Base-by-base conservation (phyloP, 2,329 filamentous ascomycete species). In the Clonostachys byssicola region DNA sequence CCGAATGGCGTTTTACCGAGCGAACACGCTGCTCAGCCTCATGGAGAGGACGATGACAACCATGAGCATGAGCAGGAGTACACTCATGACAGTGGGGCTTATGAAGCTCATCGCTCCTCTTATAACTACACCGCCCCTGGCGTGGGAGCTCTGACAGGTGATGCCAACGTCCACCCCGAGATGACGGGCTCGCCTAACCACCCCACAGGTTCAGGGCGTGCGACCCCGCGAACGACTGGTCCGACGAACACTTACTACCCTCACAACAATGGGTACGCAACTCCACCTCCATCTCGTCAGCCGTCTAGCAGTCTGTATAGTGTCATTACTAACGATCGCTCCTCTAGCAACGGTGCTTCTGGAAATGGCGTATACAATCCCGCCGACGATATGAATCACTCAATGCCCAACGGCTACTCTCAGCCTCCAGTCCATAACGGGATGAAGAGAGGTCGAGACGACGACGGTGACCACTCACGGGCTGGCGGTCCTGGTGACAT, bases 221-320 rank as follows among this genome's bases (percentile, higher is more conserved):
- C 90, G 35, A 96, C 91, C 17, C 91, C 92, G 12, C 83, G 92
- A 56, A 95, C 89, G 1, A 81, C 89, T 5, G 77, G 82, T 10
- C 78, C 86, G 1, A 76, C 83, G 36, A 86, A 88, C 55, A 74
- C 83, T 3, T 89, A 91, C 65, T 96, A 95, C 68, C 66, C 78
- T 6, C 80, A 80, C 51, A 74, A 76, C 62, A 65, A 77, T 44
- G 85, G 85, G 23, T 95, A 95, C 69, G 86, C 75, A 62, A 92
- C 89, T 1, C 87, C 92, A 43, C 90, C 91, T 18, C 85, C 90
- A 40, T 74, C 80, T 9, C 72, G 77, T 48, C 75, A 83, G 50
- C 78, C 86, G 5, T 85, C 88, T 1, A 92, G 89, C 73, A 95
- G 84, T 61, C 73, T 96, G 44, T 95, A 95, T 75, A 95, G 85